These are phyloP conservation scores for Penicillium arizonense DNA, from an alignment of 495 filamentous ascomycete genomes.

Conservation along the genomic window DNA sequence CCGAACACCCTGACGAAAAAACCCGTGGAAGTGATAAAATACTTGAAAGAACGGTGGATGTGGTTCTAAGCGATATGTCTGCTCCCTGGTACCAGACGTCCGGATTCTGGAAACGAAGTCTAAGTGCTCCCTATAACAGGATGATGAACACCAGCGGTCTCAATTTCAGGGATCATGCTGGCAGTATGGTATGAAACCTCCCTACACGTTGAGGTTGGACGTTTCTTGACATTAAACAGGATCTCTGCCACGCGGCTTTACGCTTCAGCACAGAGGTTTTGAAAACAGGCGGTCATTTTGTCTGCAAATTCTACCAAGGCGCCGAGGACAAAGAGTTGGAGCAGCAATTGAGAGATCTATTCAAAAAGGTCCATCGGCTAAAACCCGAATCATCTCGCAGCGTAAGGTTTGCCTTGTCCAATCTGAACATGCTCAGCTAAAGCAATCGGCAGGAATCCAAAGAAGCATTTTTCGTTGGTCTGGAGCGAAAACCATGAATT, in stretches of 20 bases:
- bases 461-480: conserved; percentile 82
- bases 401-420: conserved; percentile 49
- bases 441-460: conserved; percentile 70
- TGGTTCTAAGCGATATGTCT: conserved; percentile 98
- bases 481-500: conserved; percentile 47
- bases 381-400: conserved; percentile 89
- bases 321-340: conserved; percentile 78
- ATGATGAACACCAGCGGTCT: conserved; percentile 98
- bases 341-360: conserved; percentile 66
- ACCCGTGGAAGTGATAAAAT: neutral
- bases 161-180: conserved; percentile 80
- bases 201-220: conserved; percentile 34
- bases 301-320: conserved; percentile 98
- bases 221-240: conserved; percentile 50
- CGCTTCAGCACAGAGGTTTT: conserved; percentile 81
- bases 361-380: conserved; percentile 73
- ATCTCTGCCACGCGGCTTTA: conserved; percentile 83
- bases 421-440: conserved; percentile 3
- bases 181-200: conserved; percentile 79
- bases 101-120: conserved; percentile 76
- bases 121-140: conserved; percentile 93
- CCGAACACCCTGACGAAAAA: neutral
- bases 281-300: conserved; percentile 77
- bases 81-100: conserved; percentile 83
- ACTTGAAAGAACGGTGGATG: conserved; percentile 68